Percentiles rank a stretch among this genome's conserved stretches.
These are phyloP conservation scores for Macroventuria anomochaeta DNA, from an alignment of 2,329 filamentous ascomycete species.

Conservation along the genomic window DNA sequence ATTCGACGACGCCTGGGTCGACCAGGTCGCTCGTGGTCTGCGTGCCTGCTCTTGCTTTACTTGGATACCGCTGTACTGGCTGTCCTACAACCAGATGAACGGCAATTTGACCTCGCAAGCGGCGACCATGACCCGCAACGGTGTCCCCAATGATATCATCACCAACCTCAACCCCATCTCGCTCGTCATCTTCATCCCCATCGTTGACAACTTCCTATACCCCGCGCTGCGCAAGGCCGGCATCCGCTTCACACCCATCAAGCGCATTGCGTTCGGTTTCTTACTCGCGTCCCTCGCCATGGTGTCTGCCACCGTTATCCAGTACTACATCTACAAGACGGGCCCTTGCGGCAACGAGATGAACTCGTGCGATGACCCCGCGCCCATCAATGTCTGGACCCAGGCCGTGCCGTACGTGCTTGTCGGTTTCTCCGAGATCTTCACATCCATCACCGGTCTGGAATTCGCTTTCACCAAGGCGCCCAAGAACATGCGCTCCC, in stretches of 20 bases:
- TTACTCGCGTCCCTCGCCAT: constrained; percentile 56
- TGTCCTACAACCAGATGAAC: constrained; percentile 62
- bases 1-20: constrained; percentile 83
- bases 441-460: constrained; percentile 66
- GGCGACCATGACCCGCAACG: constrained; percentile 59
- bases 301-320: constrained; percentile 58
- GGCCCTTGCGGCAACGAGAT: constrained; percentile 67
- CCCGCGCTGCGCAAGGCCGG: constrained; percentile 55
- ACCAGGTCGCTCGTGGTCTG: constrained; percentile 54
- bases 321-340: constrained; percentile 68
- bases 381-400: constrained; percentile 69
- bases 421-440: constrained; percentile 64
- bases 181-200: constrained; percentile 62
- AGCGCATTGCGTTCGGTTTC: constrained; percentile 61
- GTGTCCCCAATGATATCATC: constrained; percentile 63
- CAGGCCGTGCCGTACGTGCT: constrained; percentile 59
- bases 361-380: constrained; percentile 59
- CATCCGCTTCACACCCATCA: constrained; percentile 61
- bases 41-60: constrained; percentile 58
- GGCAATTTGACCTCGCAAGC: constrained; percentile 64
- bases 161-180: constrained; percentile 62
- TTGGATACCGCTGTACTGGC: constrained; percentile 55
- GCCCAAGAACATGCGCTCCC: constrained; percentile 78
- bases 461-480: constrained; percentile 82
- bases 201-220: constrained; percentile 61